phyloP scores from a whole-genome alignment of 257 asterid species.

The Cordia subcordata region DNA sequence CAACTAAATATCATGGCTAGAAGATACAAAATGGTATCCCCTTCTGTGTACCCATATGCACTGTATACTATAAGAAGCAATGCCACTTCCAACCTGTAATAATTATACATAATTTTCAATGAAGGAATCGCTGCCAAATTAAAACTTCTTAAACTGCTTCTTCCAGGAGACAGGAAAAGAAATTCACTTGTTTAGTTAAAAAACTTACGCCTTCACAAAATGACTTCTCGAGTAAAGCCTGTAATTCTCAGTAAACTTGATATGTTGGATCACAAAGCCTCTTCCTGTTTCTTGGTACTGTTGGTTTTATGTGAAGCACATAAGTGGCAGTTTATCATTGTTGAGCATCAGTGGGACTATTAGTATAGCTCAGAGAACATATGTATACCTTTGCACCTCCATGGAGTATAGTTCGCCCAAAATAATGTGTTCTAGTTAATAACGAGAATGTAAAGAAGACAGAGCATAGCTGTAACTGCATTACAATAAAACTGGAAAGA shows the following conservation, averaged over 20 bases:
- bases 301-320: neutral
- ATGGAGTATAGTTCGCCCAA: slow-evolving; percentile 97
- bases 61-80: slow-evolving; percentile 82
- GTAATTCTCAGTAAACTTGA: slow-evolving; percentile 91
- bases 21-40: slow-evolving; percentile 64
- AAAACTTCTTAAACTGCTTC: neutral
- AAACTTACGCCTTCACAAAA: slow-evolving; percentile 81
- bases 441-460: slow-evolving; percentile 94
- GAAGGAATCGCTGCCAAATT: neutral
- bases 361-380: neutral
- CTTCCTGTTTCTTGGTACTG: slow-evolving; percentile 97
- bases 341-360: neutral
- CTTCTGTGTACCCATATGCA: slow-evolving; percentile 70
- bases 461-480: slow-evolving; percentile 98
- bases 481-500: slow-evolving; percentile 82
- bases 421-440: slow-evolving; percentile 94
- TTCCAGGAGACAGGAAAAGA: neutral
- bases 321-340: neutral
- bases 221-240: slow-evolving; percentile 96
- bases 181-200: neutral
- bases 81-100: slow-evolving; percentile 89
- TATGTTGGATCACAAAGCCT: slow-evolving; percentile 95
- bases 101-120: neutral
- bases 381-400: slow-evolving; percentile 95
- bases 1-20: slow-evolving; percentile 81